Conservation (phyloP, 306 rosid genomes). For the Quercus rubra region DNA sequence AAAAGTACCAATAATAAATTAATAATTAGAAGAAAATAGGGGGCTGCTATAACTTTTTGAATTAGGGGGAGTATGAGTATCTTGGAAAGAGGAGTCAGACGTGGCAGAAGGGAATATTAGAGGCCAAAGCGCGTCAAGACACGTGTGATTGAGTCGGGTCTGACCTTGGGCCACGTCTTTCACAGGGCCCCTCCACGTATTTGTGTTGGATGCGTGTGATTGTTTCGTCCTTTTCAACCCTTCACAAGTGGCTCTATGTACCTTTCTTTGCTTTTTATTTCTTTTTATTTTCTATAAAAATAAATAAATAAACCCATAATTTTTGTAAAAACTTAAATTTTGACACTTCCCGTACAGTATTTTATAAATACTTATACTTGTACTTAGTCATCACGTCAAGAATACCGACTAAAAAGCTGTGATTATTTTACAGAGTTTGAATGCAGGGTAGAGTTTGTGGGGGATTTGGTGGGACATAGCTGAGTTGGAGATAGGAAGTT, state of each 20-base stretch:
- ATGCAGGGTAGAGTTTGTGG: conserved; percentile 3
- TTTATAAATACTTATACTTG: too few relatives aligned
- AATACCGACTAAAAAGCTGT: too few relatives aligned
- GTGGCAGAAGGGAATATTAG: conserved; percentile 24
- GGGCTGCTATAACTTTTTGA: neutral
- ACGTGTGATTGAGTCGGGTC: conserved; percentile 46
- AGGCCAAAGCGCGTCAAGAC: conserved; percentile 49
- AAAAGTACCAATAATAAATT: too few relatives aligned
- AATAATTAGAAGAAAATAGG: too few relatives aligned
- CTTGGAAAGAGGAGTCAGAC: conserved; percentile 8
- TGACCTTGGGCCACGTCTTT: conserved; percentile 76
- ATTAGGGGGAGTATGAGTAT: neutral
- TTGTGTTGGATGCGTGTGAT: conserved; percentile 35
- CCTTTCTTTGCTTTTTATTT: neutral
- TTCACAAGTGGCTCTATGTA: conserved; percentile 30
- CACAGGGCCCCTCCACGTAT: conserved; percentile 46
- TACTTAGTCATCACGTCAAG: rapidly evolving
- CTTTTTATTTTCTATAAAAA: neutral
- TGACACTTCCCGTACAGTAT: rapidly evolving
- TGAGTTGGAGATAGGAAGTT: conserved; percentile 19
- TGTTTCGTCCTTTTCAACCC: conserved; percentile 37
- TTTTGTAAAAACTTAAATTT: too few relatives aligned
- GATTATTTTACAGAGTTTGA: too few relatives aligned
- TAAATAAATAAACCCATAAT: too few relatives aligned
- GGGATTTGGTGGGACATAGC: conserved; percentile 4